phyloP scores from a whole-genome alignment of 78 protist species.

The Emiliania huxleyi region DNA sequence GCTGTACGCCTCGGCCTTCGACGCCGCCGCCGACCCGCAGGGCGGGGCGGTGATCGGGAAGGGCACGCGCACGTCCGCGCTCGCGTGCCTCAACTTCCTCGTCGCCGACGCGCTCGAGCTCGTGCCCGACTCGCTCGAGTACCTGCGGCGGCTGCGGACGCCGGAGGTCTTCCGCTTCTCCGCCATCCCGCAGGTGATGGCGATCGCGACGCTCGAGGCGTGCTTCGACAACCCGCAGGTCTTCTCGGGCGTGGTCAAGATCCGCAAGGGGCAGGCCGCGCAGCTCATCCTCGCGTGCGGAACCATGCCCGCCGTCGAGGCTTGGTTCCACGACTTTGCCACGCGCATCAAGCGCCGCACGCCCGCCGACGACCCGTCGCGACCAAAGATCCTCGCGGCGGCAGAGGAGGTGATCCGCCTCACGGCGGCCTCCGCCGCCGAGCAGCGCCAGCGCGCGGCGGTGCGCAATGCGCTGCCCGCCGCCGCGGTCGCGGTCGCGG shows the following conservation, averaged over 20 bases:
- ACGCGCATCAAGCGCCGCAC: background rate
- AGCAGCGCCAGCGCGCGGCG: background rate
- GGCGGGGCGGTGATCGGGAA: background rate
- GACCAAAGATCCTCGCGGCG: background rate
- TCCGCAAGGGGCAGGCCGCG: slow-evolving; percentile 81
- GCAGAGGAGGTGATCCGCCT: background rate
- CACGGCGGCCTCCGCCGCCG: background rate
- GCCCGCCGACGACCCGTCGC: background rate
- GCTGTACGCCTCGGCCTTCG: background rate
- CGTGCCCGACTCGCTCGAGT: slow-evolving; percentile 70
- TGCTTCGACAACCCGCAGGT: slow-evolving; percentile 81
- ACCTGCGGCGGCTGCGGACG: slow-evolving; percentile 65
- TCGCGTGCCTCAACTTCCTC: slow-evolving; percentile 82
- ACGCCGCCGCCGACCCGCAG: background rate
- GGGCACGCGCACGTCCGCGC: slow-evolving; percentile 48
- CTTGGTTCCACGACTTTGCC: background rate
- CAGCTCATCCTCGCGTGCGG: background rate
- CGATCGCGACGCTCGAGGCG: slow-evolving; percentile 85
- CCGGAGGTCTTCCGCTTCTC: slow-evolving; percentile 79
- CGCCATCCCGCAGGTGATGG: slow-evolving; percentile 97
- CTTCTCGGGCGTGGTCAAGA: slow-evolving; percentile 84
- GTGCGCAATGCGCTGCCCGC: too few relatives aligned
- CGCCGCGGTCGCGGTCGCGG: too few relatives aligned
- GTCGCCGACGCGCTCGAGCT: slow-evolving; percentile 83
- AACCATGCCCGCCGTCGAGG: background rate